Conservation (phyloP, 1,139 yeast genomes). For the Yamadazyma sp. region DNA sequence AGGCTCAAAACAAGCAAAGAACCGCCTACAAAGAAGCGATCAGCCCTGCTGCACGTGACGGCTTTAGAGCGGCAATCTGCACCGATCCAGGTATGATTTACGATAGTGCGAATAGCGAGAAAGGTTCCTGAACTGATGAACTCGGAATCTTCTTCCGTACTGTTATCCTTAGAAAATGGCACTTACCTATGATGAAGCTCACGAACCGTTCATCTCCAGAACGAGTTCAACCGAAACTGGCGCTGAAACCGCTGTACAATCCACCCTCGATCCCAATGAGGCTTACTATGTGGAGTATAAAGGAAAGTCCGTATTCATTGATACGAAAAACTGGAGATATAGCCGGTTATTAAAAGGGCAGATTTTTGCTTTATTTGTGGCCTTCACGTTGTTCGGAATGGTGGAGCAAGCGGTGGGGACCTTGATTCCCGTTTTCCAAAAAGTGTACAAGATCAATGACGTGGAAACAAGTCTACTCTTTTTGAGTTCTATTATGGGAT, state of each 20-base stretch:
- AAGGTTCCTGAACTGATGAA: not conserved
- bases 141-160: not conserved
- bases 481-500: slow-evolving; percentile 37
- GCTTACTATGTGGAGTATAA: slow-evolving; percentile 6
- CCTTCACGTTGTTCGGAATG: slow-evolving; percentile 50
- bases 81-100: too few relatives aligned
- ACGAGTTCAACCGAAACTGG: not conserved
- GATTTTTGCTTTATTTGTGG: slow-evolving; percentile 34
- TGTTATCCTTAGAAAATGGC: not conserved
- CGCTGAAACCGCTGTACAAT: not conserved
- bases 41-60: too few relatives aligned
- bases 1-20: too few relatives aligned
- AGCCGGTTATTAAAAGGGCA: slow-evolving; percentile 26
- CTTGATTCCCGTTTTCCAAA: slow-evolving; percentile 49
- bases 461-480: slow-evolving; percentile 34
- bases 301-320: slow-evolving; percentile 6
- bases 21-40: too few relatives aligned
- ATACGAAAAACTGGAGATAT: slow-evolving; percentile 15
- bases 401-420: slow-evolving; percentile 61
- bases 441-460: slow-evolving; percentile 46
- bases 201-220: slow-evolving; percentile 12
- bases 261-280: not conserved
- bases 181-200: slow-evolving; percentile 5
- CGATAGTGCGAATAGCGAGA: not conserved
- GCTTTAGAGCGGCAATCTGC: too few relatives aligned